A percentile compares a stretch with the other conserved stretches of the same genome.
These are phyloP conservation scores for Pleurotus ostreatus DNA, from an alignment of 768 basidiomycete genomes.

Conservation along the genomic window DNA sequence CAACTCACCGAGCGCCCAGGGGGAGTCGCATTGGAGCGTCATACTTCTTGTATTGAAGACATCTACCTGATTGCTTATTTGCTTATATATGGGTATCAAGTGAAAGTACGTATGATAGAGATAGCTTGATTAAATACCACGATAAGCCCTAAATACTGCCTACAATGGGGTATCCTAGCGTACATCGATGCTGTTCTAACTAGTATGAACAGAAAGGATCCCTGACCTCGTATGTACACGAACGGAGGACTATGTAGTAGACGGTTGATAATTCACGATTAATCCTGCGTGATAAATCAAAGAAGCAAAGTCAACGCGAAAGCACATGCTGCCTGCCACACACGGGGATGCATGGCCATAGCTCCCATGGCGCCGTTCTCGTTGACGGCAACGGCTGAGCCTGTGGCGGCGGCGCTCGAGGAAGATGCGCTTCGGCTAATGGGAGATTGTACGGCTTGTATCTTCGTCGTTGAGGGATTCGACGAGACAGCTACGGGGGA, in stretches of 20 bases:
- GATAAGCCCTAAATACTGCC: too few species aligned
- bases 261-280: background rate
- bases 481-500: slow-evolving; percentile 8
- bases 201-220: too few species aligned
- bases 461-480: background rate
- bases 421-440: background rate
- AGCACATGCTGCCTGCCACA: slow-evolving; percentile 17
- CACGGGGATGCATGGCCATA: slow-evolving; percentile 11
- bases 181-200: too few species aligned
- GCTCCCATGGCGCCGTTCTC: slow-evolving; percentile 13
- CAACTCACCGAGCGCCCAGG: too few species aligned
- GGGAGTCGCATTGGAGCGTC: too few species aligned
- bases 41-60: too few species aligned
- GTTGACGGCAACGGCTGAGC: background rate
- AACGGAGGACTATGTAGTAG: background rate
- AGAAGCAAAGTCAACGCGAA: background rate
- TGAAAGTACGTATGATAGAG: too few species aligned
- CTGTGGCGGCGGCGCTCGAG: slow-evolving; percentile 5
- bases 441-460: background rate
- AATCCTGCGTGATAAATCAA: background rate
- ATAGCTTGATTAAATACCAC: too few species aligned
- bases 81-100: too few species aligned
- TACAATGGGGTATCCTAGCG: too few species aligned
- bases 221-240: too few species aligned
- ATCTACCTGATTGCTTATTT: too few species aligned